Base-by-base conservation (phyloP, 2,329 filamentous ascomycete species). In the Curvularia eragrostidis region DNA sequence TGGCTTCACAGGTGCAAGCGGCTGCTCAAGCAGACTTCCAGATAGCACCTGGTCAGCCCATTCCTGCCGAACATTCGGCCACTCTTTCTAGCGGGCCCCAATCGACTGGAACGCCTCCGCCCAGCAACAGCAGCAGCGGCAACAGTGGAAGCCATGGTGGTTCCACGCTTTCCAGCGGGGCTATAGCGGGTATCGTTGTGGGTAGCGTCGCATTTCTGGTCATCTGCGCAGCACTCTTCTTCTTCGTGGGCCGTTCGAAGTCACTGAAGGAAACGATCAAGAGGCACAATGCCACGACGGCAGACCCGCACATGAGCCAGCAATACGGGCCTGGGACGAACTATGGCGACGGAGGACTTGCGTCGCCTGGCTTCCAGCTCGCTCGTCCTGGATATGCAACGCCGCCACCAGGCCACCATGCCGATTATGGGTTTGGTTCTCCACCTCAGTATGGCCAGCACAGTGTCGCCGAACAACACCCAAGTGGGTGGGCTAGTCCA, bases 181-280 rank as follows among this genome's bases (percentile, higher is more conserved):
- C 75, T 1, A 81, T 81, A 39, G 78, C 74, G 0, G 80, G 80
- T 7, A 81, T 91, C 75, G 90, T 85, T 78, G 80, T 87, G 42
- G 88, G 87, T 42, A 88, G 83, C 0, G 79, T 87, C 4, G 76
- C 88, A 23, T 73, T 91, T 41, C 81, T 93, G 4, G 79, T 87
- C 8, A 80, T 83, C 42, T 75, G 87, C 48, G 89, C 84, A 2
- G 76, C 87, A 0, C 78, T 88, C 3, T 81, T 88, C 65, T 93
- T 89, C 87, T 80, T 83, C 41, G 88, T 89, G 81, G 86, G 82
- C 2, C 79, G 79, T 30, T 70, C 65, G 19, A 75, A 70, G 55
- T 64, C 62, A 4, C 62, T 74, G 2, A 75, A 74, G 53, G 71
- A 75, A 48, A 44, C 58, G 10, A 28, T 63, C 34, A 53, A 58